A percentile compares a stretch with the other conserved stretches of the same genome.
phyloP scores from a whole-genome alignment of 768 basidiomycete genomes.

The Trametes cubensis region DNA sequence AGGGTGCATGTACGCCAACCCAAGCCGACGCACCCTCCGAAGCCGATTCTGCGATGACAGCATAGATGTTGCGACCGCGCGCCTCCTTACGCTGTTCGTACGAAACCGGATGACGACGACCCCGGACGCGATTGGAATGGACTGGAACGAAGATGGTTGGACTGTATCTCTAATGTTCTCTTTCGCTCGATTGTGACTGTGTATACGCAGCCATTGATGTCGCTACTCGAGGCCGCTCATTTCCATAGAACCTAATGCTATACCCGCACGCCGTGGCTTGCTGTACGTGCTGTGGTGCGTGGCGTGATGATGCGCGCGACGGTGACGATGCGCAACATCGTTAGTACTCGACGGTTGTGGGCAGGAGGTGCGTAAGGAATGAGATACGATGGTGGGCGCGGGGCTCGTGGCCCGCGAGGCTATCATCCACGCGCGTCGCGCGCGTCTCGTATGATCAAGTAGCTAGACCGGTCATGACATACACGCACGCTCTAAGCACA shows the following conservation, averaged over 20 bases:
- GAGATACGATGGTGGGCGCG: background rate
- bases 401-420: slow-evolving; percentile 1
- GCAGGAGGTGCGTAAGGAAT: background rate
- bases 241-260: slow-evolving; percentile 17
- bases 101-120: no score
- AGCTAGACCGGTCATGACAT: slow-evolving; percentile 1
- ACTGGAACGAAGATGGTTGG: slow-evolving; percentile 1
- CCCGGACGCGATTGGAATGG: background rate
- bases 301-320: background rate
- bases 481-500: background rate
- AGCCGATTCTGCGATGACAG: slow-evolving; percentile 22
- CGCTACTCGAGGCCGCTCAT: background rate
- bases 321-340: background rate
- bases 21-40: slow-evolving; percentile 14
- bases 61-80: no score
- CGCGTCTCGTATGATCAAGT: slow-evolving; percentile 8
- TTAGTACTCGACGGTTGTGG: background rate
- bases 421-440: slow-evolving; percentile 17
- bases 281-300: background rate
- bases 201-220: background rate
- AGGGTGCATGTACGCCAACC: slow-evolving; percentile 17
- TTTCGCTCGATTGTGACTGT: no score
- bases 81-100: no score
- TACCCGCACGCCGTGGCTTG: slow-evolving; percentile 9
- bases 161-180: slow-evolving; percentile 15